Evolutionary conservation across 441 rosid species (phyloP), one percentile per base, ranked within the genome.

Genomic region (Omphalea diandra): DNA sequence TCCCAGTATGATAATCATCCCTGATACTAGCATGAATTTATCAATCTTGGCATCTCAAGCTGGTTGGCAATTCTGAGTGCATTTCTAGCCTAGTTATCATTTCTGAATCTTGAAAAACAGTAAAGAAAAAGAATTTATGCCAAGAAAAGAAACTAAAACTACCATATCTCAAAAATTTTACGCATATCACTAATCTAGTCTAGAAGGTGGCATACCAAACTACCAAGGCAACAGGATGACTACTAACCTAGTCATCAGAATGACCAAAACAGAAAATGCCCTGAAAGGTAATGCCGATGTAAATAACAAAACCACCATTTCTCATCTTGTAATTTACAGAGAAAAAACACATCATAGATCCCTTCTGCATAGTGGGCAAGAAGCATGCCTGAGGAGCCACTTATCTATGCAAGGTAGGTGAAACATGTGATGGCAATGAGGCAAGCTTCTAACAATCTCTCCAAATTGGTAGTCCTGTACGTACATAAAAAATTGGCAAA

Each of bases 361-460:
- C 76, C 96, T 79, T 80, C 98, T 90, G 85, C 98, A 94, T 43
- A 94, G 73, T 1, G 98, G 98, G 80, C 98, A 91, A 58, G 98
- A 94, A 26, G 91, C 97, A 49, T 91, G 97, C 73, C 78, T 77
- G 33, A 81, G 83, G 49, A 94, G 97, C 98, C 98, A 94, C 72
- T 87, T 86, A 77, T 94, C 98, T 68, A 94, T 94, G 90, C 97
- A 94, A 3, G 94, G 94, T 57, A 88, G 79, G 78, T 94, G 98
- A 81, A 94, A 94, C 94, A 87, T 80, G 87, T 94, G 98, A 73
- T 85, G 89, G 72, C 97, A 94, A 49, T 91, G 92, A 36, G 97
- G 98, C 88, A 94, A 82, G 69, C 95, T 82, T 76, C 98, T 83
- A 36, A 86, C 90, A 0, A 86, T 91, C 83, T 94, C 98, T n/a